These are phyloP conservation scores for Ascocoryne sarcoides DNA, from an alignment of 2,329 filamentous ascomycete genomes.

Conservation along the genomic window DNA sequence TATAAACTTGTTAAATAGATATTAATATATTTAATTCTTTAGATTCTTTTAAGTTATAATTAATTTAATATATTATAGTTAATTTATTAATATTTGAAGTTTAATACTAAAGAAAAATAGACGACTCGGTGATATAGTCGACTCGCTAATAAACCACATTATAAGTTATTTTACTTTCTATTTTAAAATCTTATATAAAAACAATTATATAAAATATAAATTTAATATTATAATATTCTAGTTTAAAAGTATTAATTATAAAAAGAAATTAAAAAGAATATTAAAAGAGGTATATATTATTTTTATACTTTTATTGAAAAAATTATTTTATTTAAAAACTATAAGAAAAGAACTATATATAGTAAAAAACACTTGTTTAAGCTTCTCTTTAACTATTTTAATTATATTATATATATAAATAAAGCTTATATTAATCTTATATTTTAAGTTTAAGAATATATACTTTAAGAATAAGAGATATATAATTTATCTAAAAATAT, in stretches of 20 bases:
- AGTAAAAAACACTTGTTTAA: slow-evolving; percentile 1
- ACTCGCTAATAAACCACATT: too few species aligned
- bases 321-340: slow-evolving; percentile 4
- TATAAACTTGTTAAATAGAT: too few species aligned
- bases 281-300: slow-evolving; percentile 5
- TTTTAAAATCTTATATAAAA: too few species aligned
- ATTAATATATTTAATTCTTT: too few species aligned
- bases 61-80: too few species aligned
- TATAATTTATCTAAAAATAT: slow-evolving; percentile 11
- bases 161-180: too few species aligned
- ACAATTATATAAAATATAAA: too few species aligned
- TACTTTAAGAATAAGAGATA: slow-evolving; percentile 6
- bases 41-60: too few species aligned
- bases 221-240: slow-evolving; percentile 4
- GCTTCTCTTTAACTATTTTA: slow-evolving; percentile 3
- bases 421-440: slow-evolving; percentile 11
- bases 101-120: too few species aligned
- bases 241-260: slow-evolving; percentile 4
- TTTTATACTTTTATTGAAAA: slow-evolving; percentile 8
- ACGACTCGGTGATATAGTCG: too few species aligned
- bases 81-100: too few species aligned
- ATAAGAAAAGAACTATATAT: slow-evolving; percentile 1
- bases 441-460: slow-evolving; percentile 1
- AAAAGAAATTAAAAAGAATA: slow-evolving; percentile 4
- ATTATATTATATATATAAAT: slow-evolving; percentile 9